A percentile compares a stretch with the other conserved stretches of the same genome.
Evolutionary conservation across 1,284 basidiomycete genomes (phyloP).

Genomic region (Cryptococcus maquisensis): DNA sequence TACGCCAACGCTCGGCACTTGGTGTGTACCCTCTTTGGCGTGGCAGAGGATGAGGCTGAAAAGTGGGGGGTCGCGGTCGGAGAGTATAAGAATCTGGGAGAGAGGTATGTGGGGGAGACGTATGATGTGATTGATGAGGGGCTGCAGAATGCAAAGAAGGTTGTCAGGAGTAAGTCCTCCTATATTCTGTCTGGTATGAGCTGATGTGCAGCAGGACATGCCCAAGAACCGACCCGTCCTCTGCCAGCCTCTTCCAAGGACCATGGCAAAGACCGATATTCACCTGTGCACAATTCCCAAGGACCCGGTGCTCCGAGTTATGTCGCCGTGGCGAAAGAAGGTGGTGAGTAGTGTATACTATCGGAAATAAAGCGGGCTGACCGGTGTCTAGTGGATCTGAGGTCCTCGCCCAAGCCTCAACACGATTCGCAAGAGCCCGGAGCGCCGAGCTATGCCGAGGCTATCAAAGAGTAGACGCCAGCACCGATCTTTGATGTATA

Average conservation of each 20-base stretch:
- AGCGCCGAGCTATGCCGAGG: slow-evolving; percentile 24
- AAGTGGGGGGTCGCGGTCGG: slow-evolving; percentile 27
- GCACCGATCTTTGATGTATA: too few species aligned
- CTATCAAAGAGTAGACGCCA: slow-evolving; percentile 2
- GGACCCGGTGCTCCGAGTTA: slow-evolving; percentile 17
- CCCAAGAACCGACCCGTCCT: background rate
- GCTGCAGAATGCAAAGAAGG: slow-evolving; percentile 7
- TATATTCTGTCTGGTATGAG: background rate
- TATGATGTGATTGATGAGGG: background rate
- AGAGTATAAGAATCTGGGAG: slow-evolving; percentile 4
- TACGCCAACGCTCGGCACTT: slow-evolving; percentile 5
- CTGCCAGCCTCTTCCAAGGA: too few species aligned
- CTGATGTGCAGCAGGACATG: background rate
- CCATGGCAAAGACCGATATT: too few species aligned
- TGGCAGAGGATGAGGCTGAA: slow-evolving; percentile 17
- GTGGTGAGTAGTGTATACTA: background rate
- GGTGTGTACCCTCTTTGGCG: background rate
- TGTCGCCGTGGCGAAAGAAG: slow-evolving; percentile 13
- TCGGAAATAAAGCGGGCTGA: background rate
- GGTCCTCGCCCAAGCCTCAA: background rate
- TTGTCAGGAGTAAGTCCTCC: slow-evolving; percentile 4
- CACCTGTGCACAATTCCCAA: background rate
- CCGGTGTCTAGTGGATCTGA: background rate
- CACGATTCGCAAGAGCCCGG: slow-evolving; percentile 4
- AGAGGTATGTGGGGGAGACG: background rate